Evolutionary conservation across 2,329 filamentous ascomycete species (phyloP).

Genomic region (Stagonosporopsis vannaccii): DNA sequence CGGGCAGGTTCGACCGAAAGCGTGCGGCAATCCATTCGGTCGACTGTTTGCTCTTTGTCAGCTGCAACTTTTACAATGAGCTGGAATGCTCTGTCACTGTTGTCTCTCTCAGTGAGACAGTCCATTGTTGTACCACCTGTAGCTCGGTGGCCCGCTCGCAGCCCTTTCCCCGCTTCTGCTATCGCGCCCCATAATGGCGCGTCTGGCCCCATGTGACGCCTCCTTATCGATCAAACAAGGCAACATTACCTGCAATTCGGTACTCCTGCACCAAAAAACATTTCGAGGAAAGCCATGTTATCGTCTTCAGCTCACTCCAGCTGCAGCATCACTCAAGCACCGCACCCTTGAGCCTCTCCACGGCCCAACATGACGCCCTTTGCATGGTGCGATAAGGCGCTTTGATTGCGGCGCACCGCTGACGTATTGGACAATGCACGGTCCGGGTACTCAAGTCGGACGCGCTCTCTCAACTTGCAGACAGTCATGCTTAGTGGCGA

Average conservation of each 20-base stretch:
- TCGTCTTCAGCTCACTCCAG: not conserved
- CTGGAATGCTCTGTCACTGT: slow-evolving; percentile 5
- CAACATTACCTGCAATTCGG: slow-evolving; percentile 22
- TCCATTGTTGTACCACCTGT: slow-evolving; percentile 14
- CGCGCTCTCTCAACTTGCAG: slow-evolving; percentile 1
- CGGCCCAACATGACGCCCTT: not conserved
- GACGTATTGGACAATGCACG: slow-evolving; percentile 22
- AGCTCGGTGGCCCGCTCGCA: slow-evolving; percentile 18
- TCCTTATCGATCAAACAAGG: slow-evolving; percentile 30
- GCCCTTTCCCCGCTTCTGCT: slow-evolving; percentile 37
- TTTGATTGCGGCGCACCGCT: slow-evolving; percentile 17
- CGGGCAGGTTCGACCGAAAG: slow-evolving; percentile 39
- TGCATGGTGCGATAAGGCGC: slow-evolving; percentile 18
- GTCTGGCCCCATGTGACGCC: slow-evolving; percentile 33
- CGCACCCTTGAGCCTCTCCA: not conserved
- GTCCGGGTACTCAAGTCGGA: slow-evolving; percentile 1
- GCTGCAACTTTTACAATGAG: slow-evolving; percentile 9
- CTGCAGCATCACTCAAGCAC: not conserved
- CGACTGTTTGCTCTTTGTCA: slow-evolving; percentile 26
- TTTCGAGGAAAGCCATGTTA: not conserved
- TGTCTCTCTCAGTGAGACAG: slow-evolving; percentile 1
- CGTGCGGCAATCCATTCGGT: slow-evolving; percentile 16
- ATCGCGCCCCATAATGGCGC: slow-evolving; percentile 31
- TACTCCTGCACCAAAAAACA: slow-evolving; percentile 18
- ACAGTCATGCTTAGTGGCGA: slow-evolving; percentile 24